Evolutionary conservation across 2,329 filamentous ascomycete species (phyloP), one percentile per base, ranked within the genome.

Genomic region (Furcasterigmium sp.): DNA sequence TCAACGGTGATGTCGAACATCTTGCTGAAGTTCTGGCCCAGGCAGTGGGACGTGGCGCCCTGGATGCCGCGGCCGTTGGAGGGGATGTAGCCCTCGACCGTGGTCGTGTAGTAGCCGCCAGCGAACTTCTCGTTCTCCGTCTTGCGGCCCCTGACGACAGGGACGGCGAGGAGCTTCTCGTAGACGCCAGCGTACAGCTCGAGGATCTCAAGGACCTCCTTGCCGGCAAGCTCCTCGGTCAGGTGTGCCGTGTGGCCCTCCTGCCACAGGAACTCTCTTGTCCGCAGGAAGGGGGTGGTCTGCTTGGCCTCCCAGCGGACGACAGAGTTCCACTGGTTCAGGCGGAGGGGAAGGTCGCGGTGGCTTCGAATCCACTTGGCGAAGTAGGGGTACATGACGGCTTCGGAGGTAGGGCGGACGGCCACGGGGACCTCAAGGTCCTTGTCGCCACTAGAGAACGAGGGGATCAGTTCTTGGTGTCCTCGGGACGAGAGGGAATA

Each of bases 1-100:
- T 98, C 91, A 23, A 98, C 89, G 1, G 86, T 95, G 63, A 98
- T 97, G 65, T 93, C 86, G 63, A 97, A 98, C 91, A 98, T 98
- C 70, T 94, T 96, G 64, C 85, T 91, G 70, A 98, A 98, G 71
- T 98, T 96, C 69, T 98, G 93, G 42, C 93, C 93, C 8, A 98
- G 76, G 56, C 84, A 89, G 72, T 98, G 93, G 41, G 89, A 95
- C 32, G 93, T 98, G 42, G 83, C 93, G 52, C 91, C 93, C 70
- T 98, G 93, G 48, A 98, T 97, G 63, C 93, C 93, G 61, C 93
- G 86, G 19, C 93, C 93, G 51, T 94, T 97, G 49, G 89, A 83
- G 28, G 93, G 91, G 53, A 98, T 96, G 65, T 95, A 98, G 26
- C 90, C 93, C 69, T 98, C 93, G 38, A 95, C 87, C 2, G 93